Percentiles rank a stretch among this genome's conserved stretches.
Conservation (phyloP, 371 early-diverging fungal species). For the Blastocladiella emersonii region DNA sequence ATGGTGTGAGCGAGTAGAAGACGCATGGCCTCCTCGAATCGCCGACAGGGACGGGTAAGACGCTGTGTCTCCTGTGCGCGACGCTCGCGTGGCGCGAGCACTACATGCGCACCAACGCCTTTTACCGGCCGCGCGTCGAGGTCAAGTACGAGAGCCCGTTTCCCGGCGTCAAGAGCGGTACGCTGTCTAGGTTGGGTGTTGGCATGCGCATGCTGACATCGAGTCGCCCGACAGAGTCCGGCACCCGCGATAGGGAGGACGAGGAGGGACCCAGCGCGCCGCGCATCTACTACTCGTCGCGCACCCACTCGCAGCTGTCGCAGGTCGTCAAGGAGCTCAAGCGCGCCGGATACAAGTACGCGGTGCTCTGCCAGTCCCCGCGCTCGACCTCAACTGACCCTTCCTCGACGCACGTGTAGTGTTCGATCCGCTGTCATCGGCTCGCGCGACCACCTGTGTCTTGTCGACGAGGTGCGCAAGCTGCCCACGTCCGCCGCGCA, state of each 20-base stretch:
- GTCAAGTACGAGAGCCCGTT: not conserved
- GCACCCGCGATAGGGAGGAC: not conserved
- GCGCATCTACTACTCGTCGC: slow-evolving; percentile 32
- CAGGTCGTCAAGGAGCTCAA: slow-evolving; percentile 44
- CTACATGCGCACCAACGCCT: not conserved
- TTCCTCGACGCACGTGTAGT: too few species aligned
- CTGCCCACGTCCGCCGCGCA: slow-evolving; percentile 1
- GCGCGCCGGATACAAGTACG: slow-evolving; percentile 20
- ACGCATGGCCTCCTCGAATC: slow-evolving; percentile 11
- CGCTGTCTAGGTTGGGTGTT: too few species aligned
- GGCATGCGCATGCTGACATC: not conserved
- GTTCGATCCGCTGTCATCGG: slow-evolving; percentile 13
- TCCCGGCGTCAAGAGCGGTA: not conserved
- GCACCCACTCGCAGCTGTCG: slow-evolving; percentile 54
- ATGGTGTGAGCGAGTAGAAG: not conserved
- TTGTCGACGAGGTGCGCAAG: slow-evolving; percentile 13
- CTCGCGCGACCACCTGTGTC: slow-evolving; percentile 24
- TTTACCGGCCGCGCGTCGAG: not conserved
- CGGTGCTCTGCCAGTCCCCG: too few species aligned
- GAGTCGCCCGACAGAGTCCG: not conserved
- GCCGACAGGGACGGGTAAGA: slow-evolving; percentile 12
- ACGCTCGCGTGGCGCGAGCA: slow-evolving; percentile 7
- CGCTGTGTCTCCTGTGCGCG: slow-evolving; percentile 10
- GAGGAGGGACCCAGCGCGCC: slow-evolving; percentile 2
- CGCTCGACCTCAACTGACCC: too few species aligned